A percentile compares a stretch with the other conserved stretches of the same genome.
Conservation (phyloP, 108 stramenopile species). For the Nannochloropsis gaditana region DNA sequence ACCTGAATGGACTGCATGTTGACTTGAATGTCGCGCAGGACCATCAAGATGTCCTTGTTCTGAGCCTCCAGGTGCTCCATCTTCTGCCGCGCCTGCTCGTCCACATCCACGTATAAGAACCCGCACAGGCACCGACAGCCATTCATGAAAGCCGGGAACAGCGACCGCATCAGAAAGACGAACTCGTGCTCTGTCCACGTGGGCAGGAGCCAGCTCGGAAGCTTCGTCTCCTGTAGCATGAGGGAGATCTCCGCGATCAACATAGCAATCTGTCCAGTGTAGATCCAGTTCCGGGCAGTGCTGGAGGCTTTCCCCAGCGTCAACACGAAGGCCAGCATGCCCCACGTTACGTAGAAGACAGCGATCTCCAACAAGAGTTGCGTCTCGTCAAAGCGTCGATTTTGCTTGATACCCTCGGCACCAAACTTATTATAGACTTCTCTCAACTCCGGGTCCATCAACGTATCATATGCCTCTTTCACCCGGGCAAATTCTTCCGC, state of each 20-base stretch:
- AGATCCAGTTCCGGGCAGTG: conserved; percentile 77
- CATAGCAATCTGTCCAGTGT: conserved; percentile 87
- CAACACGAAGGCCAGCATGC: conserved; percentile 83
- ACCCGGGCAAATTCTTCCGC: conserved; percentile 78
- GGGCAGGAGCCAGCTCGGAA: conserved; percentile 83
- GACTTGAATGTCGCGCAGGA: conserved; percentile 79
- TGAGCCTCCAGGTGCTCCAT: conserved; percentile 81
- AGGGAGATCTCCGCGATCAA: conserved; percentile 78
- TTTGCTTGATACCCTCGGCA: conserved; percentile 67
- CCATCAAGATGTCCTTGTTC: conserved; percentile 83
- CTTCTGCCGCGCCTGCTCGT: conserved; percentile 74
- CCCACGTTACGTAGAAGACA: conserved; percentile 87
- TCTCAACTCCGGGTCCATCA: conserved; percentile 87
- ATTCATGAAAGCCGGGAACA: conserved; percentile 98
- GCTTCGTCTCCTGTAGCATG: conserved; percentile 69
- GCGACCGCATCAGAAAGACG: conserved; percentile 75
- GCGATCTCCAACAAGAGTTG: conserved; percentile 76
- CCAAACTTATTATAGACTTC: conserved; percentile 98
- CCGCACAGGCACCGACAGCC: conserved; percentile 87
- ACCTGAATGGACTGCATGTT: conserved; percentile 34
- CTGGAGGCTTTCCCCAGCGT: conserved; percentile 77
- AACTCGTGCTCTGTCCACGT: conserved; percentile 76
- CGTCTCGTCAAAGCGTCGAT: background rate
- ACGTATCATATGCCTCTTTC: conserved; percentile 82
- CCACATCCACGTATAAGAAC: conserved; percentile 85